These are phyloP conservation scores for Fusarium virguliforme DNA, from an alignment of 2,329 filamentous ascomycete genomes.

Conservation along the genomic window DNA sequence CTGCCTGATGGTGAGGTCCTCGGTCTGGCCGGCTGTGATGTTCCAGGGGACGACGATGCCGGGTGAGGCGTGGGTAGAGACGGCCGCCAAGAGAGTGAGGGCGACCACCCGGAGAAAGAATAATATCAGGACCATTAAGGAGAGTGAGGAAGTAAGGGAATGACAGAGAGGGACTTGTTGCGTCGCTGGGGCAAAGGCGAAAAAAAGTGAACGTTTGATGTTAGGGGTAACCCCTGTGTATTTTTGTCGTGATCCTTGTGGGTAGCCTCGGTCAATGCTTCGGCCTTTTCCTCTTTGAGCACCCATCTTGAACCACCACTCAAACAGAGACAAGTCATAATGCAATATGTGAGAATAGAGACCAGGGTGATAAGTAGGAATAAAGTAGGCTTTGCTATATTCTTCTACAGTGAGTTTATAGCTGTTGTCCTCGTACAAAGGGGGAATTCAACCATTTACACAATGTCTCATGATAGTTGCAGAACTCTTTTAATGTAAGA, in stretches of 20 bases:
- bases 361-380: too few relatives aligned
- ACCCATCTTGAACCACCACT: neutral
- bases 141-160: slow-evolving; percentile 2
- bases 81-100: slow-evolving; percentile 38
- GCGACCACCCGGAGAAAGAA: slow-evolving; percentile 26
- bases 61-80: slow-evolving; percentile 19
- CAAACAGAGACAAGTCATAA: neutral
- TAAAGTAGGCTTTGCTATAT: neutral
- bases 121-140: slow-evolving; percentile 33
- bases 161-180: neutral
- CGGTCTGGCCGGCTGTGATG: slow-evolving; percentile 38
- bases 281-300: slow-evolving; percentile 1
- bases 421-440: too few relatives aligned
- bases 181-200: neutral
- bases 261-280: slow-evolving; percentile 1
- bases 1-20: slow-evolving; percentile 36
- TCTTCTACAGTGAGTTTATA: neutral
- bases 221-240: slow-evolving; percentile 2
- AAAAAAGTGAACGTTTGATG: neutral
- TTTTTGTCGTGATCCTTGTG: neutral
- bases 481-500: too few relatives aligned
- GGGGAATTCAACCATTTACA: too few relatives aligned
- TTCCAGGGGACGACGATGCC: slow-evolving; percentile 42
- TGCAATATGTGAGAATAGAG: neutral
- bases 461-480: too few relatives aligned